Base-by-base conservation (phyloP, 2,329 filamentous ascomycete genomes). In the Sclerotinia minor region DNA sequence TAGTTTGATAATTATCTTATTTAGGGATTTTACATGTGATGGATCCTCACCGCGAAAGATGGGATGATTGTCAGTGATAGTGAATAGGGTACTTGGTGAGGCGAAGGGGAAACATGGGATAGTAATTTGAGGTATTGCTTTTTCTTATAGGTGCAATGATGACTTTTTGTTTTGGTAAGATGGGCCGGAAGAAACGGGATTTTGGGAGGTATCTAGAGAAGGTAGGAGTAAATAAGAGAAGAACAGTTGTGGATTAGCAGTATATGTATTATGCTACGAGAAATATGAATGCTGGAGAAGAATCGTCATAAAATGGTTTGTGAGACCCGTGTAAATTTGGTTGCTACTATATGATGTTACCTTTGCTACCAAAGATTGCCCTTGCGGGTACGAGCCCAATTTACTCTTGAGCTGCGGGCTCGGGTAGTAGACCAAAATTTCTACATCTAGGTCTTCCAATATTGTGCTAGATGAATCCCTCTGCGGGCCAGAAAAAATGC, bases 331-430 rank as follows among this genome's bases (percentile, higher is more conserved):
- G n/a, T 29, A 63, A 6, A 38, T 11, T 50, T 41, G 6, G 8
- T 24, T 38, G 15, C 47, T 50, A 15, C 32, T 41, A 17, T 19
- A 63, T 58, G 57, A 45, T 45, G 21, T 38, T 35, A 57, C 64
- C 64, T 66, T 66, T 66, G 64, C 64, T 66, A 60, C 64, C 64
- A 66, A 66, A 57, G 64, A 19, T 29, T 60, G 32, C 64, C 64
- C 64, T 66, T 66, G 8, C 64, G 64, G 64, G 50, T 50, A 32
- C 41, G 32, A 60, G 54, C n/a, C 35, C 32, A 49, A 24, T 49
- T 50, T 50, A n/a, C 41, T 29, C 64, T 29, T 57, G 53, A 26
- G 24, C 24, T 38, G 53, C 29, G 3, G 26, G 44, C 19, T 50
- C 8, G 19, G 38, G 44, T 35, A 38, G 35, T 5, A 63, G 45